phyloP scores from a whole-genome alignment of 2,329 filamentous ascomycete genomes.

The Aphanoascus verrucosus region DNA sequence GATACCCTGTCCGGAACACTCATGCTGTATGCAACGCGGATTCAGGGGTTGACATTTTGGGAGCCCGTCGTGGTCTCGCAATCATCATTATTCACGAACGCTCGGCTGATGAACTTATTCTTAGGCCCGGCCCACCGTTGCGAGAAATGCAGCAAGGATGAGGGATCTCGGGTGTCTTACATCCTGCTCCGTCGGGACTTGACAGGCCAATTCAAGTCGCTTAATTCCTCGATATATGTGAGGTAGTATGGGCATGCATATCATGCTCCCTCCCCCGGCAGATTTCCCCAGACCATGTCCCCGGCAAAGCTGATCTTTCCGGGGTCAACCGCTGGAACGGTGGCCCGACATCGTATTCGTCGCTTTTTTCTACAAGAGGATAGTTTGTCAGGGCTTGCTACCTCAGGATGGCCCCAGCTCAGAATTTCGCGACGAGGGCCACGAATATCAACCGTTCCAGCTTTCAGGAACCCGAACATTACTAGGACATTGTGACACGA shows the following conservation, averaged over 20 bases:
- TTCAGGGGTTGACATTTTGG: not conserved
- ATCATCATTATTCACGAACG: too few relatives aligned
- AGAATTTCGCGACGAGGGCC: too few relatives aligned
- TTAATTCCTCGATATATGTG: not conserved
- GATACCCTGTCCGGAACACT: not conserved
- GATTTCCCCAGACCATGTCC: constrained; percentile 2
- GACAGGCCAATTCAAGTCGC: not conserved
- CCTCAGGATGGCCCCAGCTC: not conserved
- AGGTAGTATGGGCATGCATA: not conserved
- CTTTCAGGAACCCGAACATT: not conserved
- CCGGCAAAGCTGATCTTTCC: constrained; percentile 7
- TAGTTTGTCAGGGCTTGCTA: not conserved
- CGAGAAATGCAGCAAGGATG: constrained; percentile 6
- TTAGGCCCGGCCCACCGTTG: not conserved
- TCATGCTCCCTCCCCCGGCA: not conserved
- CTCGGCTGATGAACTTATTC: not conserved
- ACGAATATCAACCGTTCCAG: not conserved
- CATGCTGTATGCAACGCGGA: not conserved
- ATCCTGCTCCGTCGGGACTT: constrained; percentile 5
- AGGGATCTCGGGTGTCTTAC: constrained; percentile 11
- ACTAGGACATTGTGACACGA: too few relatives aligned
- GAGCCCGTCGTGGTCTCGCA: not conserved
- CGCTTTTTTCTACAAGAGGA: constrained; percentile 1
- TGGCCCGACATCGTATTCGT: constrained; percentile 7
- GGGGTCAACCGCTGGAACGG: constrained; percentile 8